phyloP scores from a whole-genome alignment of 73 alveolate genomes.

The Halteria grandinella region DNA sequence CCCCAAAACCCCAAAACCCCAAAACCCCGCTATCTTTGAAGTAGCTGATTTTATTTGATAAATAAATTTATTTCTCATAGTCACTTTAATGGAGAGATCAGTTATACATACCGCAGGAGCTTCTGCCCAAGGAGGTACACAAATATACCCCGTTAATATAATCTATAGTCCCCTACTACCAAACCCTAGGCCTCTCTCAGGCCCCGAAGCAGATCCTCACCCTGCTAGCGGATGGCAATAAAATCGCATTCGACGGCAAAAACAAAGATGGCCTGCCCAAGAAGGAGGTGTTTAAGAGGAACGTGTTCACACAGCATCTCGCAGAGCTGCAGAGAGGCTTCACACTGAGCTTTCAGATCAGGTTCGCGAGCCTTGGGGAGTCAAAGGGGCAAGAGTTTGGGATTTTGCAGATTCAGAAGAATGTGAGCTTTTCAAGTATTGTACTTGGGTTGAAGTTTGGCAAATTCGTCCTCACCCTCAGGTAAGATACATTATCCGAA shows the following conservation, averaged over 20 bases:
- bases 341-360: conserved; percentile 61
- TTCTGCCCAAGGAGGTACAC: background rate
- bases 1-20: too few species aligned
- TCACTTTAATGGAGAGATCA: background rate
- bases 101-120: too few species aligned
- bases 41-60: too few species aligned
- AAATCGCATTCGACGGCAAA: background rate
- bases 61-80: too few species aligned
- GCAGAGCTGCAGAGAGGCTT: conserved; percentile 42
- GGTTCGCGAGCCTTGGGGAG: conserved; percentile 2
- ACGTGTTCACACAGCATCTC: background rate
- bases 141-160: background rate
- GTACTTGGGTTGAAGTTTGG: conserved; percentile 46
- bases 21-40: too few species aligned
- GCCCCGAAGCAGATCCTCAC: conserved; percentile 15
- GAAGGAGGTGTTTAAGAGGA: conserved; percentile 16
- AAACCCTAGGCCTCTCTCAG: too few species aligned
- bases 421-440: conserved; percentile 40
- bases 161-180: background rate
- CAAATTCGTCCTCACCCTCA: conserved; percentile 30
- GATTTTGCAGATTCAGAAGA: conserved; percentile 35
- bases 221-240: background rate
- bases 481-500: conserved; percentile 1
- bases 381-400: conserved; percentile 24
- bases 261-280: background rate